A percentile compares a stretch with the other conserved stretches of the same genome.
Evolutionary conservation across 768 basidiomycete species (phyloP).

Genomic region (Suillus decipiens): DNA sequence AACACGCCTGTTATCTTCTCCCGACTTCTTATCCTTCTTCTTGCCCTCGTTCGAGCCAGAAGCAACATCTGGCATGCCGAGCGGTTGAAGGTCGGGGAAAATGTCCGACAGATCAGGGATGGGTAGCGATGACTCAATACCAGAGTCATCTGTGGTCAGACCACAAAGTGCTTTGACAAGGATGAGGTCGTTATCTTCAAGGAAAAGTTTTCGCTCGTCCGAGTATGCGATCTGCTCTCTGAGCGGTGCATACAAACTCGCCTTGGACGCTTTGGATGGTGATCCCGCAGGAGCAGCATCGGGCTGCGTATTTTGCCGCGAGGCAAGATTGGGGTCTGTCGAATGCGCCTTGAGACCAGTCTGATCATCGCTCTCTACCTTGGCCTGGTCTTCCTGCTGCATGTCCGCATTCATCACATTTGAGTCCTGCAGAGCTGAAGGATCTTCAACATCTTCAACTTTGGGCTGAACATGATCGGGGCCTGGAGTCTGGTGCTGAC

Average conservation of each 20-base stretch:
- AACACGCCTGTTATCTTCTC: conserved; percentile 68
- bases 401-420: conserved; percentile 39
- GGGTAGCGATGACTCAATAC: conserved; percentile 26
- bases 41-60: conserved; percentile 47
- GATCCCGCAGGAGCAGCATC: conserved; percentile 26
- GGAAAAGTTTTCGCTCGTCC: conserved; percentile 48
- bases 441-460: conserved; percentile 59
- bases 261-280: conserved; percentile 44
- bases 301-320: conserved; percentile 41
- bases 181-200: conserved; percentile 52
- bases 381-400: conserved; percentile 26
- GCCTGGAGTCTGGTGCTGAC: conserved; percentile 33
- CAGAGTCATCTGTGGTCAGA: conserved; percentile 31
- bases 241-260: conserved; percentile 53
- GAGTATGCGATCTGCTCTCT: conserved; percentile 57
- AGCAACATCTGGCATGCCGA: conserved; percentile 52
- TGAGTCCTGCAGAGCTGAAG: conserved; percentile 38
- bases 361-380: conserved; percentile 27
- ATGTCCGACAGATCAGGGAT: conserved; percentile 61
- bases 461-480: conserved; percentile 43
- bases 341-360: conserved; percentile 57
- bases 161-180: conserved; percentile 52
- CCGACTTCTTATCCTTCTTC: conserved; percentile 56
- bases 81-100: conserved; percentile 81
- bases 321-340: conserved; percentile 51